Evolutionary conservation across 2,329 filamentous ascomycete species (phyloP).

Genomic region (Tolypocladium cylindrosporum): DNA sequence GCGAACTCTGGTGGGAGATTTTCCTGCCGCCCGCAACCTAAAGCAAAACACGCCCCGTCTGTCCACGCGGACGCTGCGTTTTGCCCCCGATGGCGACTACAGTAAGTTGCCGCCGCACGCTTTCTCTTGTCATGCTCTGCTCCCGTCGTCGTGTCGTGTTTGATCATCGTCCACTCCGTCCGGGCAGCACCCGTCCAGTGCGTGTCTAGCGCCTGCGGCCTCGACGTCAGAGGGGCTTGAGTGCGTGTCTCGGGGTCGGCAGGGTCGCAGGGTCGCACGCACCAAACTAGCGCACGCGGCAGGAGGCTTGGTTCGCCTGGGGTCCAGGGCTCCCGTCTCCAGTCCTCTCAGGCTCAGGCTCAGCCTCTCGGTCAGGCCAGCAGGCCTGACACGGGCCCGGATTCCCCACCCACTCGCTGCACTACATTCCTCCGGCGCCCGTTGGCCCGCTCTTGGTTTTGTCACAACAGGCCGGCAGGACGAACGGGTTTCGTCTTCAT

Average conservation of each 20-base stretch:
- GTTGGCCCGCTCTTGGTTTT: constrained; percentile 1
- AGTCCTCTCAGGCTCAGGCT: neutral
- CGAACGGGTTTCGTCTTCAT: constrained; percentile 3
- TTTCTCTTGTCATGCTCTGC: constrained; percentile 2
- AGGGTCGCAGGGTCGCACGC: neutral
- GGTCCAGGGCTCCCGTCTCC: constrained; percentile 3
- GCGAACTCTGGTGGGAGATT: neutral
- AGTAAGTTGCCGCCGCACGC: constrained; percentile 19
- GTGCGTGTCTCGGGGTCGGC: constrained; percentile 24
- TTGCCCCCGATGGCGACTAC: constrained; percentile 21
- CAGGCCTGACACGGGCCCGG: neutral
- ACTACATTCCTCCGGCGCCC: constrained; percentile 1
- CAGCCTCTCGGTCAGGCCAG: neutral
- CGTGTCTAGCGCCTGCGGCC: constrained; percentile 3
- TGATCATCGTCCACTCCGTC: neutral
- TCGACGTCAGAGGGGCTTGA: constrained; percentile 24
- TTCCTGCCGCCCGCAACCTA: neutral
- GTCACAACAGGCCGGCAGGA: neutral
- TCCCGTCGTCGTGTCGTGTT: constrained; percentile 1
- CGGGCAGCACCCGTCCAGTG: constrained; percentile 1
- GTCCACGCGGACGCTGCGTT: neutral
- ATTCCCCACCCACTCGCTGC: neutral
- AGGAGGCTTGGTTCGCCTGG: constrained; percentile 17
- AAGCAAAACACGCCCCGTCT: neutral
- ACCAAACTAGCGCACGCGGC: constrained; percentile 17